Conservation (phyloP, 1,284 basidiomycete species). For the Uromyces viciae-fabae region DNA sequence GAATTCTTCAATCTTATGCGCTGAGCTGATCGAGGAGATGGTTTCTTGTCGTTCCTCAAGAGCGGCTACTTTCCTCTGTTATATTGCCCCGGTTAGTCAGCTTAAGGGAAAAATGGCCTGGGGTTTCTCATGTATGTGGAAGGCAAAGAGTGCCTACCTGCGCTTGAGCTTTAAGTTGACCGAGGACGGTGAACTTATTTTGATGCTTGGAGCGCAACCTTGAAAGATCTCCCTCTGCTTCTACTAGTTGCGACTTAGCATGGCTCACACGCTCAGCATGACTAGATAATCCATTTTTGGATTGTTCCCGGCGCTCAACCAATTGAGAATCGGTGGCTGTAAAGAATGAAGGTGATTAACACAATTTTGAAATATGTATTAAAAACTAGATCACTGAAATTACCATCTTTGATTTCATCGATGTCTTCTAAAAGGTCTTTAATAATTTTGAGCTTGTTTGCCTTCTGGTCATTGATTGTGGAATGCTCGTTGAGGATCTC, state of each 20-base stretch:
- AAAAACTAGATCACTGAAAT: no score
- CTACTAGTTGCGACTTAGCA: constrained; percentile 49
- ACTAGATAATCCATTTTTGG: constrained; percentile 16
- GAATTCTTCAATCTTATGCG: constrained; percentile 71
- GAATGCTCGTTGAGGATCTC: constrained; percentile 74
- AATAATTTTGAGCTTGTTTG: constrained; percentile 65
- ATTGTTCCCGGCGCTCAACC: constrained; percentile 17
- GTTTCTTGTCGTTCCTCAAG: constrained; percentile 69
- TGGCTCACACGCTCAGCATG: constrained; percentile 30
- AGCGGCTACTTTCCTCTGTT: constrained; percentile 71
- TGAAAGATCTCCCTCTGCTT: constrained; percentile 52
- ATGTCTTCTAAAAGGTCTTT: constrained; percentile 61
- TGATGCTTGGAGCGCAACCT: constrained; percentile 46
- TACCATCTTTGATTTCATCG: constrained; percentile 67
- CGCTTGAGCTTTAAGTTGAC: constrained; percentile 53
- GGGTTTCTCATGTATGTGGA: background rate
- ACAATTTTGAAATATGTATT: background rate
- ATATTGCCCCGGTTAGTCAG: background rate
- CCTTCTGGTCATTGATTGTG: constrained; percentile 65
- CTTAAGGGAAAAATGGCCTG: background rate
- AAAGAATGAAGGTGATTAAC: background rate
- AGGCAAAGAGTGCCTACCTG: no score
- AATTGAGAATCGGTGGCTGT: constrained; percentile 29
- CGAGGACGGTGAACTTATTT: constrained; percentile 49
- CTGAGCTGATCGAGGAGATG: constrained; percentile 68